These are phyloP conservation scores for Pythium rishiriense DNA, from an alignment of 352 stramenopile genomes.

Conservation along the genomic window DNA sequence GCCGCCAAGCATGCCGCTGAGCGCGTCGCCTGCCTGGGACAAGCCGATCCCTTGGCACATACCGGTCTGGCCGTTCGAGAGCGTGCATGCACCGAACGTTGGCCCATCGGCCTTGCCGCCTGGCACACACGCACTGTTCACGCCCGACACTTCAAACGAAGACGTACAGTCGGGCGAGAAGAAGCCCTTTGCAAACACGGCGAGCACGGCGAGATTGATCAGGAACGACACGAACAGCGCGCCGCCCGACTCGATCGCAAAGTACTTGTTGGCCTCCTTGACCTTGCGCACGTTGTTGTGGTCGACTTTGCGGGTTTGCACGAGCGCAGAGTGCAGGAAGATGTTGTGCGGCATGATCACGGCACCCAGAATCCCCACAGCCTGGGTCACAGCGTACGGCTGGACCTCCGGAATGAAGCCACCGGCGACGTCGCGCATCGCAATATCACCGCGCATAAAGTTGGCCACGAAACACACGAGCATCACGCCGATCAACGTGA, in stretches of 20 bases:
- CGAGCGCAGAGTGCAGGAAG: constrained; percentile 93
- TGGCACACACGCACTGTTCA: constrained; percentile 78
- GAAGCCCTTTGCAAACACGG: constrained; percentile 94
- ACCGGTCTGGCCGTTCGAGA: constrained; percentile 57
- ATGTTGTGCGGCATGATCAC: constrained; percentile 98
- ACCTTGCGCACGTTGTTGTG: constrained; percentile 62
- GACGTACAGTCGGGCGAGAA: constrained; percentile 75
- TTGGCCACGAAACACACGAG: constrained; percentile 92
- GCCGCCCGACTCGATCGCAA: constrained; percentile 90
- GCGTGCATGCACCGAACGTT: constrained; percentile 52
- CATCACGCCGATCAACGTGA: constrained; percentile 93
- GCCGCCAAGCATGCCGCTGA: constrained; percentile 79
- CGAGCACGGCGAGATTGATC: constrained; percentile 93
- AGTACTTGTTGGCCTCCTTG: constrained; percentile 92
- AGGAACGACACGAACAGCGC: constrained; percentile 94
- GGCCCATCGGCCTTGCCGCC: constrained; percentile 43
- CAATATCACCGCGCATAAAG: constrained; percentile 81
- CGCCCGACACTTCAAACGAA: constrained; percentile 45
- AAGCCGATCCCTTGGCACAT: constrained; percentile 89
- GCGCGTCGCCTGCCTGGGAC: constrained; percentile 75
- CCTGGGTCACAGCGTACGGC: constrained; percentile 77
- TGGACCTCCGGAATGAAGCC: constrained; percentile 83
- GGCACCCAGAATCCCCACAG: constrained; percentile 91
- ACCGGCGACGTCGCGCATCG: constrained; percentile 57
- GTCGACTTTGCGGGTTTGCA: constrained; percentile 72